A percentile compares a stretch with the other conserved stretches of the same genome.
phyloP scores from a whole-genome alignment of 2,329 filamentous ascomycete species.

The Cryphonectria nitschkei region DNA sequence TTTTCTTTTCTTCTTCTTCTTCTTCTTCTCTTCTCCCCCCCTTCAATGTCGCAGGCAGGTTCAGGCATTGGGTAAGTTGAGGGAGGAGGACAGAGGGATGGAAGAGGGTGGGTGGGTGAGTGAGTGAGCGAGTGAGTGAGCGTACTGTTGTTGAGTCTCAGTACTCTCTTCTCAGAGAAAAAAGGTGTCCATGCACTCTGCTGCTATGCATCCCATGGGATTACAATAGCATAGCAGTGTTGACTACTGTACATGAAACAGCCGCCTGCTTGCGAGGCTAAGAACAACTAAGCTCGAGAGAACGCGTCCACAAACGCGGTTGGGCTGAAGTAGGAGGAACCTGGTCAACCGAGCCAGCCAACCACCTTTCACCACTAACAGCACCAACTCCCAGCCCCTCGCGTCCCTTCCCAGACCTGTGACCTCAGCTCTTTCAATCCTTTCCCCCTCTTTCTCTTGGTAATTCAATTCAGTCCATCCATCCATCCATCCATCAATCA shows the following conservation, averaged over 20 bases:
- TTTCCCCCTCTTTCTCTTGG: neutral
- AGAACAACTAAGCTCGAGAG: neutral
- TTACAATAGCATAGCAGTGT: neutral
- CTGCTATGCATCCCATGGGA: too few species aligned
- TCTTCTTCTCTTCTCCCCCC: too few species aligned
- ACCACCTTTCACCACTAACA: conserved; percentile 18
- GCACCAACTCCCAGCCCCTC: conserved; percentile 9
- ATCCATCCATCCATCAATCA: neutral
- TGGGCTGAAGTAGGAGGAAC: neutral
- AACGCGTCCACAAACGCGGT: conserved; percentile 9
- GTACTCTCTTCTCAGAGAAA: too few species aligned
- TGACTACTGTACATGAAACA: neutral
- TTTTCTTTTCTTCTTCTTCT: too few species aligned
- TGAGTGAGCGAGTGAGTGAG: too few species aligned
- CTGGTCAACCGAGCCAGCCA: conserved; percentile 7
- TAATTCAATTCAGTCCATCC: neutral
- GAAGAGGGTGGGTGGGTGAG: too few species aligned
- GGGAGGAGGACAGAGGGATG: too few species aligned
- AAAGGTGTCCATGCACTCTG: too few species aligned
- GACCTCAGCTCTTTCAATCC: neutral
- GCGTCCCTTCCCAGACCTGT: neutral
- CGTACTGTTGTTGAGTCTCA: too few species aligned
- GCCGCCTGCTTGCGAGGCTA: neutral
- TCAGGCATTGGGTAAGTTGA: neutral
- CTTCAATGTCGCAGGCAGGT: neutral